Conservation (phyloP, 2,329 filamentous ascomycete species). For the Ophiocordyceps camponoti-floridani region DNA sequence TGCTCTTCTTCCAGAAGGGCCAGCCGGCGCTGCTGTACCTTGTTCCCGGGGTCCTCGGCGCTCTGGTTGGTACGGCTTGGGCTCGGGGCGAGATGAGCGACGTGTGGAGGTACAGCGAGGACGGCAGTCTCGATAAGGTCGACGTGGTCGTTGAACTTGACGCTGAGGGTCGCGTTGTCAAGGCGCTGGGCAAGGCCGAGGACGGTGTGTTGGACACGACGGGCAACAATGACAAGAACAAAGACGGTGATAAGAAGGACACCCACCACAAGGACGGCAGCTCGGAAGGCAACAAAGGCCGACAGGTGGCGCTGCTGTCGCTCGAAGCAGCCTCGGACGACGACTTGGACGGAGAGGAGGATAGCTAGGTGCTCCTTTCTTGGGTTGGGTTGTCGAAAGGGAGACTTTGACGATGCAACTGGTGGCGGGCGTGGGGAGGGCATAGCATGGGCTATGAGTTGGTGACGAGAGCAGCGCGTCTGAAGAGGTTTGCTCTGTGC, state of each 20-base stretch:
- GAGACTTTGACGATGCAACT: too few species aligned
- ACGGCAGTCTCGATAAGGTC: slow-evolving; percentile 34
- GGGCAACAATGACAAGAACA: slow-evolving; percentile 9
- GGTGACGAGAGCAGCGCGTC: too few species aligned
- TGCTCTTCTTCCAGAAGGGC: slow-evolving; percentile 61
- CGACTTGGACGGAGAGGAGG: slow-evolving; percentile 3
- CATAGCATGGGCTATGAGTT: too few species aligned
- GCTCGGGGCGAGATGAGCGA: slow-evolving; percentile 51
- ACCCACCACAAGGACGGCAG: slow-evolving; percentile 3
- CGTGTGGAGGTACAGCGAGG: slow-evolving; percentile 75
- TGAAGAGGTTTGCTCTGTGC: too few species aligned
- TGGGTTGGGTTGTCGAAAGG: too few species aligned
- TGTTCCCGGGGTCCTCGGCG: slow-evolving; percentile 65
- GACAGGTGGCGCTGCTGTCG: slow-evolving; percentile 15
- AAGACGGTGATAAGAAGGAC: slow-evolving; percentile 4
- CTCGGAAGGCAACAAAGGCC: slow-evolving; percentile 7
- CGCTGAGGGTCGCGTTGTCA: slow-evolving; percentile 25
- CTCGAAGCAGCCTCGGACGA: slow-evolving; percentile 10
- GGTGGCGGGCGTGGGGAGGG: too few species aligned
- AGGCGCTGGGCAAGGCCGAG: slow-evolving; percentile 18
- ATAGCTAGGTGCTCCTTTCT: background rate
- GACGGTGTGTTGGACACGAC: slow-evolving; percentile 18
- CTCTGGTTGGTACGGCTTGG: slow-evolving; percentile 58
- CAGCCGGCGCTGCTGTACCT: slow-evolving; percentile 88
- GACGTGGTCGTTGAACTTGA: slow-evolving; percentile 39